Base-by-base conservation (phyloP, 768 basidiomycete genomes). In the Mycena haematopus region DNA sequence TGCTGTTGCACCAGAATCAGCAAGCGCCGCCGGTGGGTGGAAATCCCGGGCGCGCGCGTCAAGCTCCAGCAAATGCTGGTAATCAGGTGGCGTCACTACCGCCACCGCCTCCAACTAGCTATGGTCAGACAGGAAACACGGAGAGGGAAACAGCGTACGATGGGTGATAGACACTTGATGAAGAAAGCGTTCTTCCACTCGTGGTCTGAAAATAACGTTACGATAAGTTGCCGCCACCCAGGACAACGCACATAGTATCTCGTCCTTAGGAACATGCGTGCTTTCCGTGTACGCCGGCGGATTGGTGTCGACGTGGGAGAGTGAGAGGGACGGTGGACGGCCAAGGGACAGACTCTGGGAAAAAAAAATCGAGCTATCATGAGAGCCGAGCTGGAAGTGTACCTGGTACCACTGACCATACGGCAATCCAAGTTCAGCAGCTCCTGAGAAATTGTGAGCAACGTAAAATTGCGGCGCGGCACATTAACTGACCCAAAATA, bases 181-280 rank as follows among this genome's bases (percentile, higher is more conserved):
- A 88, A 86, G 75, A 91, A 90, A 0, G 77, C 74, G 66, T 87
- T 84, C 68, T 89, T 89, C 89, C 89, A 91, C 70, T 86, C 81
- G 60, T 89, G 88, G 72, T 89, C 88, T 89, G 68, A 27, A 40
- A 35, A 45, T 42, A 22, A 61, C 19, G 59, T 50, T 27, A 24
- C 8, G 6, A 52, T 45, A 33, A 44, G 25, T 21, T 44, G 15
- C 27, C 49, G 21, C 35, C 25, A 8, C 17, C 36, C n/a, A 31
- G 36, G 21, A 35, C 51, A 21, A 75, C 84, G 62, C 72, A 87
- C 85, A 86, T 19, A 81, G 69, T 51, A 84, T 77, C 57, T 82
- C 81, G 59, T 82, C 79, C 42, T 76, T 79, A 17, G 84, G 80
- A 6, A 84, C 83, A 69, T 81, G 62, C 0, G 59, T 52, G 56